Conservation (phyloP, 345 rosid genomes). For the Populus nigra region DNA sequence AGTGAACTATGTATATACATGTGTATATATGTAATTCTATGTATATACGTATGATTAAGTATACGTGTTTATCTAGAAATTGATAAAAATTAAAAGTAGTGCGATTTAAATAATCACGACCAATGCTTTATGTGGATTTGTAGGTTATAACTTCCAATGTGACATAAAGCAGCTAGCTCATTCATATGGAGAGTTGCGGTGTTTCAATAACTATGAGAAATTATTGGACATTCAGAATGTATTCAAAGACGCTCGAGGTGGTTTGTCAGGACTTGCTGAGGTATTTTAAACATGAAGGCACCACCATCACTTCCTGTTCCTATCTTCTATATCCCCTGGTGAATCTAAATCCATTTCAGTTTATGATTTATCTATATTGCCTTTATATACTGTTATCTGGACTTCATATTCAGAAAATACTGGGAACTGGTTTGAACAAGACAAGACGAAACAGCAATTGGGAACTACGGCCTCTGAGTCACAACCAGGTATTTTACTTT, state of each 20-base stretch:
- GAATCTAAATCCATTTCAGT: neutral
- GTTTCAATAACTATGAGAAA: constrained; percentile 84
- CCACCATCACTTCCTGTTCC: constrained; percentile 8
- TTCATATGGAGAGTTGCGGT: constrained; percentile 67
- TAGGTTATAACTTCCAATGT: constrained; percentile 87
- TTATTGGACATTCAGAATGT: constrained; percentile 74
- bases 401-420: constrained; percentile 53
- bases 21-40: no score
- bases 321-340: neutral
- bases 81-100: neutral
- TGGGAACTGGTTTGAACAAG: constrained; percentile 89
- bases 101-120: neutral
- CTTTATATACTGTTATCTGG: neutral
- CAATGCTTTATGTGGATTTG: constrained; percentile 5
- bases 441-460: constrained; percentile 84
- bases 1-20: no score
- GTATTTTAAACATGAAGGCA: constrained; percentile 32
- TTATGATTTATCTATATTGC: neutral
- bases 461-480: constrained; percentile 80
- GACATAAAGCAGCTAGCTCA: constrained; percentile 63
- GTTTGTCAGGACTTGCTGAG: constrained; percentile 80
- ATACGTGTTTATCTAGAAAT: neutral
- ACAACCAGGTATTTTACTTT: constrained; percentile 60
- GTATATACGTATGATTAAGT: neutral
- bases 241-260: constrained; percentile 68